These are phyloP conservation scores for Bombardia bombarda DNA, from an alignment of 495 filamentous ascomycete species.

Conservation along the genomic window DNA sequence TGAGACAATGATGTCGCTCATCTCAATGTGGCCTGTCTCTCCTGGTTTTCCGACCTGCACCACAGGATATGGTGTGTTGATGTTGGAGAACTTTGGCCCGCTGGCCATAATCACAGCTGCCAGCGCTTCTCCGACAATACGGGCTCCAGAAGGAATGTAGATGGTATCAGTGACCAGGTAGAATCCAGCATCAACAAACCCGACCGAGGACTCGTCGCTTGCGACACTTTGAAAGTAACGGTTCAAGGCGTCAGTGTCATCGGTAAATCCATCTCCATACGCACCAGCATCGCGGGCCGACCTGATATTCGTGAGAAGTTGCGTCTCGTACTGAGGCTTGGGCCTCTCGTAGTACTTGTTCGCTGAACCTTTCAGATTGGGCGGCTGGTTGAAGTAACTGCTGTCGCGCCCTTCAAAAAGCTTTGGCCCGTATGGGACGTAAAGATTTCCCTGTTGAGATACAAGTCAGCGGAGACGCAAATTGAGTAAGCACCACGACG, in stretches of 20 bases:
- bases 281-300: constrained; percentile 18
- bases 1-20: constrained; percentile 44
- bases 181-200: constrained; percentile 56
- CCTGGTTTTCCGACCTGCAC: constrained; percentile 43
- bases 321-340: constrained; percentile 57
- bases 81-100: constrained; percentile 40
- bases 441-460: constrained; percentile 14
- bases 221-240: constrained; percentile 12
- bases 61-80: constrained; percentile 38
- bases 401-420: constrained; percentile 10
- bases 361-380: constrained; percentile 21
- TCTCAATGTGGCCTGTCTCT: constrained; percentile 46
- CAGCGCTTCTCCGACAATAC: constrained; percentile 39
- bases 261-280: constrained; percentile 21
- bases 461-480: neutral
- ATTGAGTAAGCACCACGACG: neutral
- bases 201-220: constrained; percentile 26
- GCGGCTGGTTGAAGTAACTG: constrained; percentile 12
- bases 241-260: constrained; percentile 24
- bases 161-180: constrained; percentile 34
- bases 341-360: constrained; percentile 54
- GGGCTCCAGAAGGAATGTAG: constrained; percentile 44
- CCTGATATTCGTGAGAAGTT: constrained; percentile 30
- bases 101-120: constrained; percentile 32
- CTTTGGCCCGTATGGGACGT: constrained; percentile 16